A percentile compares a stretch with the other conserved stretches of the same genome.
Evolutionary conservation across 1,284 basidiomycete species (phyloP).

Genomic region (Lentinula novae-zelandiae): DNA sequence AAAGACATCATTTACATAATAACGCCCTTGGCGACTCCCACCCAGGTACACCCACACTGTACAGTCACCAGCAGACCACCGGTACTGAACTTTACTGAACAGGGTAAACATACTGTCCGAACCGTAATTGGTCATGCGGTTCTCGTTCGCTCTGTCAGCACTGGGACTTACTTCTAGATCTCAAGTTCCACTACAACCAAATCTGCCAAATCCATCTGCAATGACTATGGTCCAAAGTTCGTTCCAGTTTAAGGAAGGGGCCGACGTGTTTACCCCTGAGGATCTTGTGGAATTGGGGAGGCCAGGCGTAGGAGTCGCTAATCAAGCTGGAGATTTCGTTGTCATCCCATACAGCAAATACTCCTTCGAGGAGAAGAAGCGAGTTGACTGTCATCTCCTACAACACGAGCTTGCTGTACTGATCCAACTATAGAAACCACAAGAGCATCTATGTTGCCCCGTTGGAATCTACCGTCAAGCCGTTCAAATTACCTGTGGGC

Average conservation of each 20-base stretch:
- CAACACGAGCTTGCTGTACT: neutral
- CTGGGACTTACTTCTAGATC: conserved; percentile 40
- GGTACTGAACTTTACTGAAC: too few species aligned
- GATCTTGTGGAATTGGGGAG: conserved; percentile 73
- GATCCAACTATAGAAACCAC: conserved; percentile 46
- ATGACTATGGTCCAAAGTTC: conserved; percentile 28
- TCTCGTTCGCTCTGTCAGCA: conserved; percentile 31
- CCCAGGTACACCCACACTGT: too few species aligned
- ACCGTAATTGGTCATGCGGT: conserved; percentile 30
- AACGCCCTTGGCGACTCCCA: too few species aligned
- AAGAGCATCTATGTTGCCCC: conserved; percentile 64
- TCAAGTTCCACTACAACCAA: conserved; percentile 43
- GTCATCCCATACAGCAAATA: conserved; percentile 68
- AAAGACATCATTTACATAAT: too few species aligned
- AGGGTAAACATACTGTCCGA: too few species aligned
- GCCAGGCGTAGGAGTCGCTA: conserved; percentile 64
- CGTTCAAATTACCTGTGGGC: conserved; percentile 46
- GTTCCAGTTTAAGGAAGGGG: conserved; percentile 54
- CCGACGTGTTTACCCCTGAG: conserved; percentile 63
- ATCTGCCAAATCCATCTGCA: conserved; percentile 19
- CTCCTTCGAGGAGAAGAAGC: conserved; percentile 70
- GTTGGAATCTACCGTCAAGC: conserved; percentile 43
- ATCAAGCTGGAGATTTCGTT: conserved; percentile 60
- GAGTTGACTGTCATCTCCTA: neutral
- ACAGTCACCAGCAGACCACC: too few species aligned